A percentile compares a stretch with the other conserved stretches of the same genome.
Evolutionary conservation across 1,284 basidiomycete species (phyloP).

Genomic region (Marasmius tenuissimus): DNA sequence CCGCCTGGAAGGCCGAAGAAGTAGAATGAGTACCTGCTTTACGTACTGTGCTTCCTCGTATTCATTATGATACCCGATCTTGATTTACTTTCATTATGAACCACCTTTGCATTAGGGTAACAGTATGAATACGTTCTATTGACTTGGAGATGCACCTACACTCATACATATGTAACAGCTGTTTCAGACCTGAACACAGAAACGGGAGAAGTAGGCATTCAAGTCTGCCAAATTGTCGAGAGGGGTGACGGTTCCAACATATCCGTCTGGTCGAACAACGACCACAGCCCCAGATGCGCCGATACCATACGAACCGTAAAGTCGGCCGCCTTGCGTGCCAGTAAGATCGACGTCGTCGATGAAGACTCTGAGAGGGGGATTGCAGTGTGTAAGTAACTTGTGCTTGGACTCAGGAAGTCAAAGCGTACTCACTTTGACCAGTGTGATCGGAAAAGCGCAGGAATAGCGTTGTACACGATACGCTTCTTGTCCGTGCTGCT

Average conservation of each 20-base stretch:
- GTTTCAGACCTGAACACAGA: constrained; percentile 17
- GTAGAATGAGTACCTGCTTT: constrained; percentile 1
- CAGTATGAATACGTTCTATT: not conserved
- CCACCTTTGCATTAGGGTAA: not conserved
- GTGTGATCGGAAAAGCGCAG: constrained; percentile 54
- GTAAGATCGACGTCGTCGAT: constrained; percentile 44
- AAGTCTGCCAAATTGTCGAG: constrained; percentile 45
- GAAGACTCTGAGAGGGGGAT: constrained; percentile 37
- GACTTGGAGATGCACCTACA: not conserved
- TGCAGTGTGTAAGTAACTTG: too few relatives aligned
- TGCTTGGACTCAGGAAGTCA: too few relatives aligned
- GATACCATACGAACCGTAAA: constrained; percentile 60
- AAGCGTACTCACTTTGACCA: constrained; percentile 59
- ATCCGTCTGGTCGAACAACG: constrained; percentile 74
- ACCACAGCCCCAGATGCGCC: constrained; percentile 57
- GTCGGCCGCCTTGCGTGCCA: constrained; percentile 39
- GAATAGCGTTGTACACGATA: constrained; percentile 50
- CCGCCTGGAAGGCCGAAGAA: constrained; percentile 36
- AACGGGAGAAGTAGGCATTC: constrained; percentile 53
- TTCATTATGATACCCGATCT: too few relatives aligned
- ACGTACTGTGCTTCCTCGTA: not conserved
- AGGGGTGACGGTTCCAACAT: constrained; percentile 60
- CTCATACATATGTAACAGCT: not conserved
- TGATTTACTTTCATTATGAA: not conserved
- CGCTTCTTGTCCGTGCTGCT: constrained; percentile 43